Conservation (phyloP, 2,329 filamentous ascomycete genomes). For the Monosporascus cannonballus region DNA sequence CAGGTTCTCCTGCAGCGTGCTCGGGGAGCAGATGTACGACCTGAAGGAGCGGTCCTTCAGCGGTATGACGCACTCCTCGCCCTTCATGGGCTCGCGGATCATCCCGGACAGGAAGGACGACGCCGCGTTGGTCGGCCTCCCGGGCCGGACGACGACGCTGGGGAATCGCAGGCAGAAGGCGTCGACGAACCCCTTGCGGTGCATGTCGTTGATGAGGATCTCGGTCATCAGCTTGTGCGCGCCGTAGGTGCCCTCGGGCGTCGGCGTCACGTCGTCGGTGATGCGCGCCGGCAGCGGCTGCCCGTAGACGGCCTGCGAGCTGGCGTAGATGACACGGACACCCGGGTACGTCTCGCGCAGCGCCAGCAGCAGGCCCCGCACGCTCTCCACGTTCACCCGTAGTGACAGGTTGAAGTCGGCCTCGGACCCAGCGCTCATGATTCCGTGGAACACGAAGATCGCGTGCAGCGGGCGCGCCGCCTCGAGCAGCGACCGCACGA, state of each 20-base stretch:
- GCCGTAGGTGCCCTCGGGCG: slow-evolving; percentile 57
- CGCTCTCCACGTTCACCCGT: slow-evolving; percentile 55
- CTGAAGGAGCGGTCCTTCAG: slow-evolving; percentile 42
- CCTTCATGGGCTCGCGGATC: slow-evolving; percentile 55
- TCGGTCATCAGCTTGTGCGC: slow-evolving; percentile 59
- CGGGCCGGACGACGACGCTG: slow-evolving; percentile 55
- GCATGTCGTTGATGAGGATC: slow-evolving; percentile 57
- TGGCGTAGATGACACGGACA: slow-evolving; percentile 54
- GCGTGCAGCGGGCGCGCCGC: slow-evolving; percentile 42
- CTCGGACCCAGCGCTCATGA: slow-evolving; percentile 61
- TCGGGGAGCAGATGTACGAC: slow-evolving; percentile 49
- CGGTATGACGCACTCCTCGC: slow-evolving; percentile 46
- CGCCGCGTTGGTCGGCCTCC: slow-evolving; percentile 54
- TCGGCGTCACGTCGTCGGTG: slow-evolving; percentile 44
- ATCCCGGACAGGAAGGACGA: slow-evolving; percentile 59
- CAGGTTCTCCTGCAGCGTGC: slow-evolving; percentile 46
- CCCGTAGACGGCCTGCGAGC: slow-evolving; percentile 58
- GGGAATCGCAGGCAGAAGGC: slow-evolving; percentile 54
- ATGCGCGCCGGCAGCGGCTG: slow-evolving; percentile 48
- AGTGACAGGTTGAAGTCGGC: slow-evolving; percentile 54
- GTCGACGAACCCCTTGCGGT: slow-evolving; percentile 51
- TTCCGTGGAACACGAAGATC: slow-evolving; percentile 59
- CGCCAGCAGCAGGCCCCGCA: slow-evolving; percentile 43
- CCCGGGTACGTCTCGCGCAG: slow-evolving; percentile 44
- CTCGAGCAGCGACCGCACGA: slow-evolving; percentile 34